These are phyloP conservation scores for Inonotus obliquus DNA, from an alignment of 1,284 basidiomycete species.

Conservation along the genomic window DNA sequence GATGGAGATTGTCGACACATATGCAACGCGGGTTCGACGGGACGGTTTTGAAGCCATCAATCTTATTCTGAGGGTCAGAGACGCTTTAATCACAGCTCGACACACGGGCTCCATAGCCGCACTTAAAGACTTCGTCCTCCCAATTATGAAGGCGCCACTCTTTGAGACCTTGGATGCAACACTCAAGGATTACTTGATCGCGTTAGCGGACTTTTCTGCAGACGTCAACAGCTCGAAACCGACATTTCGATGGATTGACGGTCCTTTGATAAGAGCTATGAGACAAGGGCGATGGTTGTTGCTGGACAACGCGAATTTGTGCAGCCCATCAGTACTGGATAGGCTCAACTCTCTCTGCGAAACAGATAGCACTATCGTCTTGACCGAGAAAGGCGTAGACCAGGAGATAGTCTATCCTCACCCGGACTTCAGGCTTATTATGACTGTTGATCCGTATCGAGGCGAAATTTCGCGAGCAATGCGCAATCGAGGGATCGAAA, in stretches of 20 bases:
- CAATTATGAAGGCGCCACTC: not conserved
- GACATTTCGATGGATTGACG: conserved; percentile 94
- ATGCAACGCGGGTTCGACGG: conserved; percentile 18
- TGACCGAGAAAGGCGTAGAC: conserved; percentile 87
- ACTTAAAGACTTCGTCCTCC: not conserved
- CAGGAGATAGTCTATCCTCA: conserved; percentile 82
- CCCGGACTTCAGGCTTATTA: conserved; percentile 87
- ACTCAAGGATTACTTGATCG: not conserved
- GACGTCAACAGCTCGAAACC: conserved; percentile 31
- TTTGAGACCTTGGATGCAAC: not conserved
- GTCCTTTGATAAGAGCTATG: conserved; percentile 87
- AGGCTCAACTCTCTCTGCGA: conserved; percentile 97
- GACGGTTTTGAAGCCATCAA: not conserved
- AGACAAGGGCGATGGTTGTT: conserved; percentile 87
- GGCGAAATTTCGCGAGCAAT: conserved; percentile 97
- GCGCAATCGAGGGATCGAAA: conserved; percentile 95
- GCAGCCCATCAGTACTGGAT: conserved; percentile 94
- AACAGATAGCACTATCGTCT: conserved; percentile 70
- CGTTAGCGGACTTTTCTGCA: not conserved
- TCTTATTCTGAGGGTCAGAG: not conserved
- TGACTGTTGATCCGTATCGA: conserved; percentile 87
- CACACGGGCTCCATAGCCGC: not conserved
- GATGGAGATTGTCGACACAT: conserved; percentile 35
- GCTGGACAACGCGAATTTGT: conserved; percentile 92
- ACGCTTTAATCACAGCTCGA: not conserved